Base-by-base conservation (phyloP, 2,329 filamentous ascomycete genomes). In the Neophaeococcomyces aloes region DNA sequence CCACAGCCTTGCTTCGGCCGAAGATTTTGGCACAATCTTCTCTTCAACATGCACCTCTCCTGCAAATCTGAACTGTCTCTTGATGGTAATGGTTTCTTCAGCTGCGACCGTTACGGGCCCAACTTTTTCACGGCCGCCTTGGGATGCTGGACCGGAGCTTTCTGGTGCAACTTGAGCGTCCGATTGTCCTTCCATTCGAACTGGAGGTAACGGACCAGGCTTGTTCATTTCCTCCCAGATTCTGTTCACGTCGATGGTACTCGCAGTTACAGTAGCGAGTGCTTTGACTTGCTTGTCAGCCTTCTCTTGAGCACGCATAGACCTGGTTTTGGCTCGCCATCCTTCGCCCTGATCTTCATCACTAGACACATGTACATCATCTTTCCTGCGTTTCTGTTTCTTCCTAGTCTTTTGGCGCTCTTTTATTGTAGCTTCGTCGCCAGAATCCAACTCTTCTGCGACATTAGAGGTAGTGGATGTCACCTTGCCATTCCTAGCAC, bases 51-150 rank as follows among this genome's bases (percentile, higher is more conserved):
- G 70, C 37, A 66, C 63, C 53, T 75, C 69, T 35, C 74, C 74
- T 2, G 74, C 74, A 52, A 75, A 77, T 42, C 70, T 69, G 57
- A 75, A 75, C n/a, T 65, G 73, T 21, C 71, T 66, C 50, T 69
- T 73, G 53, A 77, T 76, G 31, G 67, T 72, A 45, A 77, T 66
- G 52, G 66, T 67, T 42, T 72, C 66, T 36, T 72, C 65, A 29
- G 44, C 44, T 19, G 29, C 38, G 5, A 17, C 25, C 49, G 37
- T 53, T 47, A n/a, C 42, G 37, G 29, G 54, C 48, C 46, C 38
- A 5, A 36, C 46, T 7, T 42, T 45, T 7, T 25, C 6, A 13
- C 29, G 51, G 31, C 29, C 23, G 21, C n/a, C 15, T 14, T 38
- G 38, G 13, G 34, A 14, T 19, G 7, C 18, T 11, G 17, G 29